phyloP scores from a whole-genome alignment of 306 rosid genomes.

The Prinsepia uniflora region DNA sequence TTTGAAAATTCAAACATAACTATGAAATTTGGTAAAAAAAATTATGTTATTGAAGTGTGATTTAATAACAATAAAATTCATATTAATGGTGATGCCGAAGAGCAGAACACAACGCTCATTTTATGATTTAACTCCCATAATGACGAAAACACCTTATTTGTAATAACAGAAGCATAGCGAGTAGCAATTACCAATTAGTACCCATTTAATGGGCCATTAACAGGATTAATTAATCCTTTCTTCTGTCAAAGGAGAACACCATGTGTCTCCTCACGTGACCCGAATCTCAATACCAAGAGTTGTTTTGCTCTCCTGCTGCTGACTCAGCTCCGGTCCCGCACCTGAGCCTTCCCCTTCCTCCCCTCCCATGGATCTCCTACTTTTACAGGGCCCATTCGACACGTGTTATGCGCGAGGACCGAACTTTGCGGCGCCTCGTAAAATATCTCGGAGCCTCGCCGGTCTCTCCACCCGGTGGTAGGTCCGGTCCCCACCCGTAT shows the following conservation, averaged over 20 bases:
- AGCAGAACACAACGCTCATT: neutral
- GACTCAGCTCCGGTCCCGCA: slow-evolving; percentile 30
- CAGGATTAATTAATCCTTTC: slow-evolving; percentile 14
- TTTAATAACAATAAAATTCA: too few species aligned
- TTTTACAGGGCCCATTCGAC: neutral
- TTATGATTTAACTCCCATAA: neutral
- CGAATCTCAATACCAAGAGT: slow-evolving; percentile 30
- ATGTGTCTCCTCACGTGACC: slow-evolving; percentile 71
- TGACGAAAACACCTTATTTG: slow-evolving; percentile 3
- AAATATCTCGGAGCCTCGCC: slow-evolving; percentile 20
- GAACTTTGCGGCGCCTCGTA: slow-evolving; percentile 32
- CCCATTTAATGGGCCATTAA: slow-evolving; percentile 30
- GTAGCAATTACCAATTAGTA: slow-evolving; percentile 22
- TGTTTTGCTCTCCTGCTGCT: neutral
- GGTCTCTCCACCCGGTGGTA: neutral
- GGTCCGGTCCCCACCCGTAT: neutral
- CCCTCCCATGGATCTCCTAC: slow-evolving; percentile 12
- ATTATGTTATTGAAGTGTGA: too few species aligned
- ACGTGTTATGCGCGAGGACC: slow-evolving; percentile 29
- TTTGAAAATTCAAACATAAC: too few species aligned
- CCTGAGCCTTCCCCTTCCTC: slow-evolving; percentile 20
- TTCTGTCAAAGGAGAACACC: slow-evolving; percentile 54
- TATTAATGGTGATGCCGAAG: neutral
- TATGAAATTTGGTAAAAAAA: too few species aligned
- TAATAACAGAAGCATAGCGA: neutral